Conservation (phyloP, 371 early-diverging fungal genomes). For the Batkoa obscura region DNA sequence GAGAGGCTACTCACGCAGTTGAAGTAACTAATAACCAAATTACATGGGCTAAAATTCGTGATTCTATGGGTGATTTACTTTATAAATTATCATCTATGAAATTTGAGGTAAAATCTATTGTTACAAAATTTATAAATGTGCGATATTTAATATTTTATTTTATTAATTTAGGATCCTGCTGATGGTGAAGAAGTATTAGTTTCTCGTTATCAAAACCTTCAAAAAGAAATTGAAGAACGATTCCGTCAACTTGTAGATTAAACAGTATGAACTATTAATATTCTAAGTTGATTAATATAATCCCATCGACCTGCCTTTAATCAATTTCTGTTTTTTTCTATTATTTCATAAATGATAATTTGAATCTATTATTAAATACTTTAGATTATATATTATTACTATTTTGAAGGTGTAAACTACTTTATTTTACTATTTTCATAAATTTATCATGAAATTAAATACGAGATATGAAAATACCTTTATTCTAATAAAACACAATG, state of each 20-base stretch:
- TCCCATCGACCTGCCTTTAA: too few relatives aligned
- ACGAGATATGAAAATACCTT: too few relatives aligned
- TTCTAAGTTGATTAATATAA: not conserved
- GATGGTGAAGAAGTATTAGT: slow-evolving; percentile 77
- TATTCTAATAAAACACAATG: too few relatives aligned
- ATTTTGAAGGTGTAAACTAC: too few relatives aligned
- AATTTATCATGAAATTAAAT: too few relatives aligned
- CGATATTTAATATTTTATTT: not conserved
- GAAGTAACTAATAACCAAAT: slow-evolving; percentile 75
- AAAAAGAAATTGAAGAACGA: slow-evolving; percentile 91
- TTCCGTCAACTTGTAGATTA: slow-evolving; percentile 66
- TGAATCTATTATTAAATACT: too few relatives aligned
- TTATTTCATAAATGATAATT: too few relatives aligned
- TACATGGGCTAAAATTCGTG: slow-evolving; percentile 92
- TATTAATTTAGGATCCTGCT: slow-evolving; percentile 52
- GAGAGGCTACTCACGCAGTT: slow-evolving; percentile 80
- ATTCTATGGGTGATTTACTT: slow-evolving; percentile 78
- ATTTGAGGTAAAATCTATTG: slow-evolving; percentile 50
- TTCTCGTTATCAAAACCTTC: slow-evolving; percentile 66
- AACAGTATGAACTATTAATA: not conserved
- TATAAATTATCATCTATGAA: slow-evolving; percentile 99
- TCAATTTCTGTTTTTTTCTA: too few relatives aligned
- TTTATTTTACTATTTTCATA: too few relatives aligned
- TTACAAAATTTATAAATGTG: too few relatives aligned
- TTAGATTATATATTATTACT: too few relatives aligned